phyloP scores from a whole-genome alignment of 1,284 basidiomycete species.

The Blastosporella zonata region DNA sequence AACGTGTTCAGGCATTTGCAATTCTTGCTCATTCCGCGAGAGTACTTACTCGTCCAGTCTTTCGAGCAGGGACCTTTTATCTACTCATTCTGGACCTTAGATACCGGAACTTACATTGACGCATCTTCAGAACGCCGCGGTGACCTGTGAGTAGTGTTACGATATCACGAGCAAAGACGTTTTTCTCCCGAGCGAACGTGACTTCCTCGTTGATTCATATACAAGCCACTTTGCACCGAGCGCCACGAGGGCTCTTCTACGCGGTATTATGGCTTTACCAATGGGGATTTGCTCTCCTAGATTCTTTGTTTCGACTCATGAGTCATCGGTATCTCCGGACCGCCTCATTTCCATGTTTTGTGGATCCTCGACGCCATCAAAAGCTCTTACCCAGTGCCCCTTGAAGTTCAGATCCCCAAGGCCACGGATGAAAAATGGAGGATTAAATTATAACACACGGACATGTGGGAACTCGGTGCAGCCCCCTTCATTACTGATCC shows the following conservation, averaged over 20 bases:
- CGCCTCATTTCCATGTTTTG: constrained; percentile 7
- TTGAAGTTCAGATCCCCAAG: too few relatives aligned
- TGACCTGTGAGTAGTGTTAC: constrained; percentile 9
- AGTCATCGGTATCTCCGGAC: constrained; percentile 4
- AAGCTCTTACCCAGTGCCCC: constrained; percentile 1
- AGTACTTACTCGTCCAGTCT: background rate
- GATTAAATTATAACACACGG: background rate
- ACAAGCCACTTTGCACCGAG: constrained; percentile 8
- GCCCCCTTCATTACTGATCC: background rate
- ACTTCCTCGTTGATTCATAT: background rate
- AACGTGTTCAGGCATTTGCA: background rate
- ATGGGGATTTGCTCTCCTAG: background rate
- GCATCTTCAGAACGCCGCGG: constrained; percentile 13
- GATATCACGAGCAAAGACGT: background rate
- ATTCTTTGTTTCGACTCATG: constrained; percentile 9
- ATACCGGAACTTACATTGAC: constrained; percentile 1
- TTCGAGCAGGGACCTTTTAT: background rate
- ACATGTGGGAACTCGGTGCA: background rate
- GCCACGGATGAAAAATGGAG: background rate
- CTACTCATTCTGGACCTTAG: constrained; percentile 3
- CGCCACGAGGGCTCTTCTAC: constrained; percentile 2
- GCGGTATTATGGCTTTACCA: background rate
- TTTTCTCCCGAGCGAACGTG: background rate
- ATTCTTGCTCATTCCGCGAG: background rate
- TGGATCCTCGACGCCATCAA: constrained; percentile 5